phyloP scores from a whole-genome alignment of 129 eudicot species.

The Centrapalus pauciflorus region DNA sequence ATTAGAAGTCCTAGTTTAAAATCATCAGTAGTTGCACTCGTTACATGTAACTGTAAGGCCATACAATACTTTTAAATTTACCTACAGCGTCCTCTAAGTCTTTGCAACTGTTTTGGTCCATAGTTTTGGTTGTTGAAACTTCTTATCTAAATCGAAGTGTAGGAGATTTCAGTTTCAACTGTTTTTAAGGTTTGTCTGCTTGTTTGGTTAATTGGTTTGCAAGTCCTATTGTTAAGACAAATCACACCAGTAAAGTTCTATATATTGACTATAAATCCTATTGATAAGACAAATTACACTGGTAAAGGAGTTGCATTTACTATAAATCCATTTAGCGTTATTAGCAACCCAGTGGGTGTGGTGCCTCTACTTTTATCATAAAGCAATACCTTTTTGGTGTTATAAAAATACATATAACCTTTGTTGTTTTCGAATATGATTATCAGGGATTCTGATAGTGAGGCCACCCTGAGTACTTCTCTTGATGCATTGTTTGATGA shows the following conservation, averaged over 20 bases:
- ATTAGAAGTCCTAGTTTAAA: not conserved
- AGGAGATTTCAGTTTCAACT: not conserved
- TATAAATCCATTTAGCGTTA: not conserved
- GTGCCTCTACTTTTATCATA: not conserved
- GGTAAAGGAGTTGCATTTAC: not conserved
- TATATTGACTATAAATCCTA: not conserved
- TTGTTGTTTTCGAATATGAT: constrained; percentile 2
- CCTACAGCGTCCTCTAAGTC: not conserved
- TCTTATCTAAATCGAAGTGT: not conserved
- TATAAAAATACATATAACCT: not conserved
- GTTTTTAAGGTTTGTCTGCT: not conserved
- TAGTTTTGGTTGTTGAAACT: not conserved
- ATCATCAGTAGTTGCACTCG: not conserved
- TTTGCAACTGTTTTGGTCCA: not conserved
- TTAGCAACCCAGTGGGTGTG: constrained; percentile 2
- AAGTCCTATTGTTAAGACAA: not conserved
- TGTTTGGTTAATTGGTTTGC: constrained; percentile 8
- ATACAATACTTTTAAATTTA: not conserved
- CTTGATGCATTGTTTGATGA: constrained; percentile 58
- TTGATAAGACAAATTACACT: not conserved
- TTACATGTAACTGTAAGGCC: not conserved
- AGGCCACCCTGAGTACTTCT: constrained; percentile 40
- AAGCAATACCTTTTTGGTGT: constrained; percentile 10
- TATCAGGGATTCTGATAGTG: constrained; percentile 41
- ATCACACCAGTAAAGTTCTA: not conserved